Percentiles rank a stretch among this genome's conserved stretches.
phyloP scores from a whole-genome alignment of 331 rosid genomes.

The Cydonia oblonga region DNA sequence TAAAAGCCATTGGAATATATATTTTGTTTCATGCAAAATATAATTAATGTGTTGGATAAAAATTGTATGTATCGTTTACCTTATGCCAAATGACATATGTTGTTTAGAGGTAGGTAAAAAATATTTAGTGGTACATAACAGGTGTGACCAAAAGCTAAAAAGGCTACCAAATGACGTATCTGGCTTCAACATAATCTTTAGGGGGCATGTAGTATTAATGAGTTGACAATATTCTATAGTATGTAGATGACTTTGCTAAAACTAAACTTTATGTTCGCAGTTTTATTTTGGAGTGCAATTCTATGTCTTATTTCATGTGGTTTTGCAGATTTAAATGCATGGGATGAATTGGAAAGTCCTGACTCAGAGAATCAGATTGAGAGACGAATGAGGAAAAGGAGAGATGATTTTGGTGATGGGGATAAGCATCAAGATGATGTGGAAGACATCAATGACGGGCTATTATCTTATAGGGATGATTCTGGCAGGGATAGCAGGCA shows the following conservation, averaged over 20 bases:
- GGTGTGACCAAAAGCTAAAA: no score
- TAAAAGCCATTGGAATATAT: no score
- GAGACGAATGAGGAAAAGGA: constrained; percentile 48
- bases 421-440: constrained; percentile 49
- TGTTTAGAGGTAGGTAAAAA: no score
- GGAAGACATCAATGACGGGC: constrained; percentile 42
- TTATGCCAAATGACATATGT: no score
- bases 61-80: no score
- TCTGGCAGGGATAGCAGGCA: constrained; percentile 49
- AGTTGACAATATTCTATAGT: background rate
- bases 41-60: no score
- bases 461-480: constrained; percentile 53
- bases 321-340: constrained; percentile 39
- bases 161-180: no score
- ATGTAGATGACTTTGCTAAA: background rate
- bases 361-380: constrained; percentile 63
- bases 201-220: background rate
- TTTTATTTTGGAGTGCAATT: background rate
- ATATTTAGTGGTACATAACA: no score
- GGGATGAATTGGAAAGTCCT: constrained; percentile 49
- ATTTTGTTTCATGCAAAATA: no score
- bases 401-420: constrained; percentile 46
- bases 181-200: no score
- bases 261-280: background rate
- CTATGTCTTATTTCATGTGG: constrained; percentile 15